A percentile compares a stretch with the other conserved stretches of the same genome.
These are phyloP conservation scores for Pseudozyma tsukubaensis DNA, from an alignment of 1,284 basidiomycete species.

Conservation along the genomic window DNA sequence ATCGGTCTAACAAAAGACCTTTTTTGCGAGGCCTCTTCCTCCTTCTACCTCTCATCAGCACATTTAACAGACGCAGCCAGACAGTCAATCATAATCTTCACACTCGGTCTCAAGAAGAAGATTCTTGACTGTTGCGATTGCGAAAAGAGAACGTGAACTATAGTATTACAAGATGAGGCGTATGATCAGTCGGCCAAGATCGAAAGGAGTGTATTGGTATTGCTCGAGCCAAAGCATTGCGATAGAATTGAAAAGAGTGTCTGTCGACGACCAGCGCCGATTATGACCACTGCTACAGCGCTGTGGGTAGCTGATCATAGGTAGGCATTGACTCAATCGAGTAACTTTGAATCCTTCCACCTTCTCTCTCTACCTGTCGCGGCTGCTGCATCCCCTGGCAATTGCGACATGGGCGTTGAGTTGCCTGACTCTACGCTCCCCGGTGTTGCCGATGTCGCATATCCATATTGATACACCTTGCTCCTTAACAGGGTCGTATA, in stretches of 20 bases:
- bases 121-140: no score
- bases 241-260: not conserved
- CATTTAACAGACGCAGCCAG: not conserved
- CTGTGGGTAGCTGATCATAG: not conserved
- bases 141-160: not conserved
- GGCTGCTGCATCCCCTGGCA: not conserved
- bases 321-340: conserved; percentile 10
- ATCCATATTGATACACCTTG: conserved; percentile 40
- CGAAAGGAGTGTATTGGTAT: not conserved
- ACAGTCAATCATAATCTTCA: not conserved
- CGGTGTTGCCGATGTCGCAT: conserved; percentile 6
- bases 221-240: no score
- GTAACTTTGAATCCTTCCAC: conserved; percentile 35
- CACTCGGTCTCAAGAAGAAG: not conserved
- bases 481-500: conserved; percentile 26
- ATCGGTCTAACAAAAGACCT: not conserved
- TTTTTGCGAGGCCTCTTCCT: not conserved
- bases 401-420: conserved; percentile 26
- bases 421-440: conserved; percentile 12
- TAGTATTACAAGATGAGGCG: not conserved
- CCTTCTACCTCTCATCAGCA: not conserved
- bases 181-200: not conserved
- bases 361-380: conserved; percentile 14
- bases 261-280: conserved; percentile 22
- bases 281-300: not conserved